A percentile compares a stretch with the other conserved stretches of the same genome.
These are phyloP conservation scores for Lepraria neglecta DNA, from an alignment of 495 filamentous ascomycete species.

Conservation along the genomic window DNA sequence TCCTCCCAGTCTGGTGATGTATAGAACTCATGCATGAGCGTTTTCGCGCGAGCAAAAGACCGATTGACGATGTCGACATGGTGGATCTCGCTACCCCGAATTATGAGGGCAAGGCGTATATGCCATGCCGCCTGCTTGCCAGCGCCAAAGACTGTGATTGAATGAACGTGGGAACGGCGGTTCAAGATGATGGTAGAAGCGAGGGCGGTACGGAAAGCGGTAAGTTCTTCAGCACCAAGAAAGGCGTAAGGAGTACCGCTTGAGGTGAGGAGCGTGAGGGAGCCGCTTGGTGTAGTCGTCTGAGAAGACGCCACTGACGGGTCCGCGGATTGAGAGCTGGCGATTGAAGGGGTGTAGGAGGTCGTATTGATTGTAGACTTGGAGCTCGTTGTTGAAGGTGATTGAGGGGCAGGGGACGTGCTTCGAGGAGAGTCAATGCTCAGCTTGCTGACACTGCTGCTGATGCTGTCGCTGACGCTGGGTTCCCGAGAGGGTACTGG, in stretches of 20 bases:
- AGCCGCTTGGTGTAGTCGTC: conserved; percentile 65
- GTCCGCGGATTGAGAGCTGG: conserved; percentile 58
- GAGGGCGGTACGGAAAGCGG: conserved; percentile 89
- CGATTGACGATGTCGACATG: conserved; percentile 75
- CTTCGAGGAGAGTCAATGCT: conserved; percentile 20
- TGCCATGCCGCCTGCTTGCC: conserved; percentile 94
- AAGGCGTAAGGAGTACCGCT: conserved; percentile 67
- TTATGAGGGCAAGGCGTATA: conserved; percentile 69
- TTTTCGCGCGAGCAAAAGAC: conserved; percentile 55
- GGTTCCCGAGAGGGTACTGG: conserved; percentile 20
- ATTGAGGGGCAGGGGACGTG: conserved; percentile 14
- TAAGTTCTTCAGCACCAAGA: conserved; percentile 78
- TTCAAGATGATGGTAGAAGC: conserved; percentile 67
- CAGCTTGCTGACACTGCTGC: conserved; percentile 18
- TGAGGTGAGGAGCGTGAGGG: conserved; percentile 65
- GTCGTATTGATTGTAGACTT: conserved; percentile 25
- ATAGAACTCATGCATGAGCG: conserved; percentile 49
- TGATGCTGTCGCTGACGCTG: background rate
- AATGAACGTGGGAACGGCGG: conserved; percentile 62
- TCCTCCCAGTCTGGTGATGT: conserved; percentile 41
- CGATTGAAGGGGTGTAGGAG: conserved; percentile 58
- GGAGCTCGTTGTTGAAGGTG: conserved; percentile 21
- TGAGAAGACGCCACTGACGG: conserved; percentile 34
- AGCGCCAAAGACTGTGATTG: conserved; percentile 78
- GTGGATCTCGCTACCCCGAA: conserved; percentile 65